phyloP scores from a whole-genome alignment of 345 rosid genomes.

The Ailanthus altissimus region DNA sequence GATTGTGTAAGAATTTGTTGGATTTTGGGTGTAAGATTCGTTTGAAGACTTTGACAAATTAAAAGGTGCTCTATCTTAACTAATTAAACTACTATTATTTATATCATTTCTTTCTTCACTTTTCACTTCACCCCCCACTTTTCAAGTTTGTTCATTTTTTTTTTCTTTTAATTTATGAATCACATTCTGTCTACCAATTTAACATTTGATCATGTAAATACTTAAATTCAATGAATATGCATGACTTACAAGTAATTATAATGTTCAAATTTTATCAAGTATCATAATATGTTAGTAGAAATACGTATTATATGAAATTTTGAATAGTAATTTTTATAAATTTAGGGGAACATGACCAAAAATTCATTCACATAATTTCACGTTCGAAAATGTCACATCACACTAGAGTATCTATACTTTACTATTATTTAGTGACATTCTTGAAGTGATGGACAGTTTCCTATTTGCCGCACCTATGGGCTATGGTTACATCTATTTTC shows the following conservation, averaged over 20 bases:
- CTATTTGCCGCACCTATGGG: no score
- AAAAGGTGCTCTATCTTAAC: background rate
- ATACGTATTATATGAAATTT: no score
- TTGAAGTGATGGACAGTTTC: background rate
- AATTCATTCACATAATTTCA: background rate
- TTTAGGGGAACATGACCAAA: no score
- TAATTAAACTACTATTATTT: conserved; percentile 1
- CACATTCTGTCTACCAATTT: background rate
- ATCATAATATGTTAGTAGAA: no score
- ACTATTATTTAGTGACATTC: background rate
- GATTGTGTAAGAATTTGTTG: background rate
- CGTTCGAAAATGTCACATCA: background rate
- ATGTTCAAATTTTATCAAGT: no score
- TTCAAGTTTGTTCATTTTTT: background rate
- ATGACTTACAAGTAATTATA: no score
- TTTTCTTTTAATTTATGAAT: background rate
- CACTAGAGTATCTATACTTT: background rate
- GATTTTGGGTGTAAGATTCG: conserved; percentile 11
- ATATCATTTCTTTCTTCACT: background rate
- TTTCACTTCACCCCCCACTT: background rate
- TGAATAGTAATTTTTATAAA: no score
- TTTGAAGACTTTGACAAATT: conserved; percentile 15
- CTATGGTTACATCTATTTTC: no score
- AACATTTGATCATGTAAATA: no score
- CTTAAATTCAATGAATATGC: no score